phyloP scores from a whole-genome alignment of 345 rosid species.

The Ceriops tagal region DNA sequence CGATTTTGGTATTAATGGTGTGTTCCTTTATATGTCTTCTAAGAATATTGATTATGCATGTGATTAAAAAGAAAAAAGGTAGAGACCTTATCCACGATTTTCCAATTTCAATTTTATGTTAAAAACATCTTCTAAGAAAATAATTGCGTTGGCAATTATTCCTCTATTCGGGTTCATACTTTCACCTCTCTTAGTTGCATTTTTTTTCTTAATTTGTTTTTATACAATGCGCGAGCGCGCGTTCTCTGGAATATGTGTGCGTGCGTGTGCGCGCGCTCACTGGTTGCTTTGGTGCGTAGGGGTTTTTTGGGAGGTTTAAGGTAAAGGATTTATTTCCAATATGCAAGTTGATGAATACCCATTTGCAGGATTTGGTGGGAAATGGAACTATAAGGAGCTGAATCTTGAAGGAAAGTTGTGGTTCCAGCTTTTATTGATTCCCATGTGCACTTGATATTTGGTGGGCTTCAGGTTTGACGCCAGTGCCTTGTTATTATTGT shows the following conservation, averaged over 20 bases:
- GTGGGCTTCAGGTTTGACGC: slow-evolving; percentile 70
- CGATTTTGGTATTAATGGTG: no score
- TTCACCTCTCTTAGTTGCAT: neutral
- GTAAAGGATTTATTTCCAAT: neutral
- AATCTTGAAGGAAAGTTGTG: slow-evolving; percentile 68
- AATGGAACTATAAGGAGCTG: slow-evolving; percentile 47
- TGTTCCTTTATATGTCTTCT: no score
- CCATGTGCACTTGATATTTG: slow-evolving; percentile 70
- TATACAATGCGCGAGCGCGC: neutral
- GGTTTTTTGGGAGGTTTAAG: neutral
- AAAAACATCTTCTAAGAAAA: no score
- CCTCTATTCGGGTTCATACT: slow-evolving; percentile 54
- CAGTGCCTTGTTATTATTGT: neutral
- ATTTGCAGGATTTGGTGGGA: slow-evolving; percentile 53
- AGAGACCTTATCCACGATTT: no score
- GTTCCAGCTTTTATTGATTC: slow-evolving; percentile 95
- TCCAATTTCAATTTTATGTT: no score
- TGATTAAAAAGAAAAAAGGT: no score
- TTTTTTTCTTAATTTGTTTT: neutral
- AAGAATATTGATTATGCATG: no score
- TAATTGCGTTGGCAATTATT: slow-evolving; percentile 49
- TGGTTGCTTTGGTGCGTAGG: neutral
- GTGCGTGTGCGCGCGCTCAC: neutral
- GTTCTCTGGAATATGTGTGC: neutral
- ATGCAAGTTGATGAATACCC: neutral